Evolutionary conservation across 2,329 filamentous ascomycete genomes (phyloP), one percentile per base, ranked within the genome.

Genomic region (Alternaria gansuensis): DNA sequence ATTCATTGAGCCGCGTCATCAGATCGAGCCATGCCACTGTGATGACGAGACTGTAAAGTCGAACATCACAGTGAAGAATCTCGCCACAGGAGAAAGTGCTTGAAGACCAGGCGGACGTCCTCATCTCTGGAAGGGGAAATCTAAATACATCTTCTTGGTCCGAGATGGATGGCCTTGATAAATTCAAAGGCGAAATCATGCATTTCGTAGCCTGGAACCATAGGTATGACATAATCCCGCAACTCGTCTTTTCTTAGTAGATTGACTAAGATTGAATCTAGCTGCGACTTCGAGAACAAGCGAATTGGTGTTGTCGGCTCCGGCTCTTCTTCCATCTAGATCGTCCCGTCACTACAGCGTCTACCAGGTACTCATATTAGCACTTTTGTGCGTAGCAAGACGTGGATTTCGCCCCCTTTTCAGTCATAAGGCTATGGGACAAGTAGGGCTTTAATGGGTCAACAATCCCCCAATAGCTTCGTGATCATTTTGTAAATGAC

Each of bases 251-350:
- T 10, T 31, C 40, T 8, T n/a, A 21, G 26, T 9, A 39, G 39
- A 23, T 53, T 21, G 23, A 57, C 49, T 64, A 14, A 65, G 26
- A 8, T 33, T 11, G 51, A 1, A n/a, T 5, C 34, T 40, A 77
- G 71, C 4, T 74, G 73, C 31, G 70, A 76, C 46, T 75, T 71
- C 46, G 60, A 62, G 4, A 65, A 71, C 44, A 77, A 77, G 53
- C 65, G 70, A n/a, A 62, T 77, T 23, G 75, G 68, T 3, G 72
- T 77, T 3, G 76, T 77, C 26, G 75, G 75, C 5, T 70, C 71
- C 8, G 74, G 75, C 17, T 69, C 73, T 33, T 77, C 75, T 13
- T 77, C 78, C 0, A 81, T 80, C 17, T 77, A 79, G 48, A 79
- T 79, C 21, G 75, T 81, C 3, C 72, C 75, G 2, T 72, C 72